A percentile compares a stretch with the other conserved stretches of the same genome.
Evolutionary conservation across 768 basidiomycete genomes (phyloP).

Genomic region (Trametopsis cervina): DNA sequence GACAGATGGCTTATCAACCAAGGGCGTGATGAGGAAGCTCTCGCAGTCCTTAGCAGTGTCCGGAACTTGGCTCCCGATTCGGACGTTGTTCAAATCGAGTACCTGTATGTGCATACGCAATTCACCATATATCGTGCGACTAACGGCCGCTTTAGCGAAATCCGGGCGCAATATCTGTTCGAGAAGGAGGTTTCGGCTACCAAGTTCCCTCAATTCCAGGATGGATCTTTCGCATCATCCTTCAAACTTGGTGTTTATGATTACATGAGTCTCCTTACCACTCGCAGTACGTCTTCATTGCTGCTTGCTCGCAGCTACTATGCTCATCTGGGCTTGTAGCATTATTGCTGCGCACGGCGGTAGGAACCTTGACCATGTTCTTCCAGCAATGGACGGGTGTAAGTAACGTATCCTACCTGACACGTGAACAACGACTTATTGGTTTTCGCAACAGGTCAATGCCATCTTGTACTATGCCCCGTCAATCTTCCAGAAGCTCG

Average conservation of each 20-base stretch:
- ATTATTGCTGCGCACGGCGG: constrained; percentile 55
- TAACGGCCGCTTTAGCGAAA: constrained; percentile 38
- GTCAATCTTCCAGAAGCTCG: constrained; percentile 55
- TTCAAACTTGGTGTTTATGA: constrained; percentile 55
- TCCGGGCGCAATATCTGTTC: constrained; percentile 67
- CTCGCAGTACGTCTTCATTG: constrained; percentile 29
- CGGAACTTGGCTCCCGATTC: constrained; percentile 48
- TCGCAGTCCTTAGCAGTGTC: constrained; percentile 53
- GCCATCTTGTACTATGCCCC: constrained; percentile 76
- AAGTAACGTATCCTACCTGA: neutral
- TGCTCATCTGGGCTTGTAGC: constrained; percentile 30
- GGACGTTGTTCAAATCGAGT: constrained; percentile 68
- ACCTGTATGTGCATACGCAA: constrained; percentile 41
- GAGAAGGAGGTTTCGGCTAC: constrained; percentile 56
- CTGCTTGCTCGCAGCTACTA: neutral
- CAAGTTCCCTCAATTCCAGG: constrained; percentile 59
- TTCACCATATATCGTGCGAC: neutral
- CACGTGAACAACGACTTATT: too few species aligned
- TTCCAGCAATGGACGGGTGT: constrained; percentile 81
- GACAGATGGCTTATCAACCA: constrained; percentile 69
- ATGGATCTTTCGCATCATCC: constrained; percentile 46
- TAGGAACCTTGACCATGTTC: constrained; percentile 67
- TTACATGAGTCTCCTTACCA: constrained; percentile 55
- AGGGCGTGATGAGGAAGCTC: constrained; percentile 70
- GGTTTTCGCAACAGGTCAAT: too few species aligned